A percentile compares a stretch with the other conserved stretches of the same genome.
These are phyloP conservation scores for Balansia obtecta DNA, from an alignment of 2,329 filamentous ascomycete species.

Conservation along the genomic window DNA sequence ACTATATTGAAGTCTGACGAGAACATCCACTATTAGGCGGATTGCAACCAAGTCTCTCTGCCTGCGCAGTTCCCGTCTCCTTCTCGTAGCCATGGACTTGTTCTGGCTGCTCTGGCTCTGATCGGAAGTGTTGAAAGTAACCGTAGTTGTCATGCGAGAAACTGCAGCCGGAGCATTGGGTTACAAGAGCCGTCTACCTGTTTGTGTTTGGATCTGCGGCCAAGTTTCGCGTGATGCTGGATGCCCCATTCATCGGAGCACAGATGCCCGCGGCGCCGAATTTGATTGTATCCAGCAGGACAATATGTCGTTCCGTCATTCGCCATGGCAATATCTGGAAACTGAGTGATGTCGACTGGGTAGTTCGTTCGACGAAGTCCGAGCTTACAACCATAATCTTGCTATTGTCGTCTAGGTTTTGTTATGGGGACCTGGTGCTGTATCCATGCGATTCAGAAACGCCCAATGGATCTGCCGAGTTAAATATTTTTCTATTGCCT, in stretches of 20 bases:
- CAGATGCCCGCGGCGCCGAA: slow-evolving; percentile 11
- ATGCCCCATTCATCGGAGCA: slow-evolving; percentile 23
- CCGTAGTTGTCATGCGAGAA: slow-evolving; percentile 52
- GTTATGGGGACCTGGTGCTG: not conserved
- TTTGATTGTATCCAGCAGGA: slow-evolving; percentile 8
- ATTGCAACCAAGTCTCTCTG: slow-evolving; percentile 44
- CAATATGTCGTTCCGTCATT: slow-evolving; percentile 13
- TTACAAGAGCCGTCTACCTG: slow-evolving; percentile 30
- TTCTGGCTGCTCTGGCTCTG: slow-evolving; percentile 36
- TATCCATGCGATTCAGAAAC: no score
- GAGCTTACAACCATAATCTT: slow-evolving; percentile 14
- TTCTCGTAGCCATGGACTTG: slow-evolving; percentile 48
- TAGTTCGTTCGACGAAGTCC: slow-evolving; percentile 9
- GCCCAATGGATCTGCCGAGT: no score
- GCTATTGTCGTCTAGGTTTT: slow-evolving; percentile 25
- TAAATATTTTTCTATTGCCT: no score
- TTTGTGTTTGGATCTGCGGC: slow-evolving; percentile 4
- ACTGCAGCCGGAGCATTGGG: slow-evolving; percentile 45
- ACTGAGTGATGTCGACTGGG: slow-evolving; percentile 9
- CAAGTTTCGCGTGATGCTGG: slow-evolving; percentile 35
- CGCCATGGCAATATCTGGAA: slow-evolving; percentile 11
- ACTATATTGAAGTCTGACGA: slow-evolving; percentile 37
- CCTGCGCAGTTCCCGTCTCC: slow-evolving; percentile 34
- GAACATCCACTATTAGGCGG: slow-evolving; percentile 47
- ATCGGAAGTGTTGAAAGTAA: slow-evolving; percentile 44